phyloP scores from a whole-genome alignment of 2,329 filamentous ascomycete genomes.

The Pseudogymnoascus sp. region DNA sequence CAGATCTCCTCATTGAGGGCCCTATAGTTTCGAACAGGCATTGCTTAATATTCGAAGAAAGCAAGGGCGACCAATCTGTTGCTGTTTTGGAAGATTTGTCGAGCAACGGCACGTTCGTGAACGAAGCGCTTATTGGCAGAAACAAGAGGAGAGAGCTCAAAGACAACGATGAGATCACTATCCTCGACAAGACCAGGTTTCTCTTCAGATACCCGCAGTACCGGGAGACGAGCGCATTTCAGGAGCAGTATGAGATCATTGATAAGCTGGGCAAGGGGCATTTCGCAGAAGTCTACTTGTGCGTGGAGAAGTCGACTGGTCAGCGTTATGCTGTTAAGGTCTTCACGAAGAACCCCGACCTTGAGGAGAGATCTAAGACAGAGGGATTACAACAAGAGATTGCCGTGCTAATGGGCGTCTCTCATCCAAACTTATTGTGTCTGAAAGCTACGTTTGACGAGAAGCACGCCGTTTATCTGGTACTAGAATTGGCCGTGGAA shows the following conservation, averaged over 20 bases:
- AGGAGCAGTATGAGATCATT: slow-evolving; percentile 75
- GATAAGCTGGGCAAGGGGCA: slow-evolving; percentile 89
- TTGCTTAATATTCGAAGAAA: slow-evolving; percentile 58
- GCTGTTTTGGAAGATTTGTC: slow-evolving; percentile 89
- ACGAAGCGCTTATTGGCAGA: slow-evolving; percentile 80
- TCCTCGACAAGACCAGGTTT: slow-evolving; percentile 78
- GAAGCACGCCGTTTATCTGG: slow-evolving; percentile 78
- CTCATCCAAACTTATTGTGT: slow-evolving; percentile 85
- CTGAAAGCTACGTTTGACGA: slow-evolving; percentile 95
- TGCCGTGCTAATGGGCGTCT: slow-evolving; percentile 93
- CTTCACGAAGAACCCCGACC: slow-evolving; percentile 77
- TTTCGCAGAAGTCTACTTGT: slow-evolving; percentile 88
- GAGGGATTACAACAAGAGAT: slow-evolving; percentile 92
- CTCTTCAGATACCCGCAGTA: slow-evolving; percentile 82
- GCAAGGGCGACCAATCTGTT: slow-evolving; percentile 48
- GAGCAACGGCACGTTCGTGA: slow-evolving; percentile 93
- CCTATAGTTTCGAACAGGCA: slow-evolving; percentile 83
- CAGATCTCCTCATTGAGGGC: slow-evolving; percentile 65
- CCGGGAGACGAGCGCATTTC: slow-evolving; percentile 66
- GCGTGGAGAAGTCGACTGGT: slow-evolving; percentile 76
- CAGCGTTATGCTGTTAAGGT: slow-evolving; percentile 86
- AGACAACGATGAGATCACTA: slow-evolving; percentile 83
- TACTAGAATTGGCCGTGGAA: slow-evolving; percentile 82
- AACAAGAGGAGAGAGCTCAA: slow-evolving; percentile 85
- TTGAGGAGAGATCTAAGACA: slow-evolving; percentile 73